Conservation (phyloP, 2,329 filamentous ascomycete species). For the Trichophyton rubrum region DNA sequence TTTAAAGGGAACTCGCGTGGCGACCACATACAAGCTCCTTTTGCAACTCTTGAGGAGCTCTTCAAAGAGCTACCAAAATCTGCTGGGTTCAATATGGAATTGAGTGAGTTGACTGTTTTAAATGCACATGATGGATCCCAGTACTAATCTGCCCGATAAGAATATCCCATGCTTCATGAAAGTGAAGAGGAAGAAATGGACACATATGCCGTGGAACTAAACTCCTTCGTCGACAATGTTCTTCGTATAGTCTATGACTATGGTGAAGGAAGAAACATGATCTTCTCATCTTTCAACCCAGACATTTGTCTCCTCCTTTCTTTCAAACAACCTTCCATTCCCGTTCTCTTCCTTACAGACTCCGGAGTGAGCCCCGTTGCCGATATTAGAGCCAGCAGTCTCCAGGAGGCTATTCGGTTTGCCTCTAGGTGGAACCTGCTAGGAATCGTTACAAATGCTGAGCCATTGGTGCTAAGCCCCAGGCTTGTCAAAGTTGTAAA, state of each 20-base stretch:
- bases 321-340: conserved; percentile 95
- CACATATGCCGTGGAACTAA: conserved; percentile 66
- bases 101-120: conserved; percentile 44
- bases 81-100: conserved; percentile 95
- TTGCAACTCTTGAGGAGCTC: conserved; percentile 87
- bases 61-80: conserved; percentile 70
- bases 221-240: conserved; percentile 90
- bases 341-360: conserved; percentile 87
- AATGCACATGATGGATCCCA: background rate
- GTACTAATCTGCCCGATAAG: conserved; percentile 22
- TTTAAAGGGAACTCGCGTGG: conserved; percentile 93
- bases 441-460: conserved; percentile 78
- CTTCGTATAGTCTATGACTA: conserved; percentile 81
- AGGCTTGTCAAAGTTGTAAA: conserved; percentile 85
- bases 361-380: conserved; percentile 69
- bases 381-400: conserved; percentile 76
- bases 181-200: conserved; percentile 91
- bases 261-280: conserved; percentile 70
- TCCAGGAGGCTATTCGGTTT: conserved; percentile 93
- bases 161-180: conserved; percentile 97
- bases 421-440: conserved; percentile 89
- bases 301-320: conserved; percentile 88
- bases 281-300: conserved; percentile 95
- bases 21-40: conserved; percentile 89
- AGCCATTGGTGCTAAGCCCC: conserved; percentile 79